Percentiles rank a stretch among this genome's conserved stretches.
Conservation (phyloP, 306 rosid genomes). For the Pterocarpus santalinus region DNA sequence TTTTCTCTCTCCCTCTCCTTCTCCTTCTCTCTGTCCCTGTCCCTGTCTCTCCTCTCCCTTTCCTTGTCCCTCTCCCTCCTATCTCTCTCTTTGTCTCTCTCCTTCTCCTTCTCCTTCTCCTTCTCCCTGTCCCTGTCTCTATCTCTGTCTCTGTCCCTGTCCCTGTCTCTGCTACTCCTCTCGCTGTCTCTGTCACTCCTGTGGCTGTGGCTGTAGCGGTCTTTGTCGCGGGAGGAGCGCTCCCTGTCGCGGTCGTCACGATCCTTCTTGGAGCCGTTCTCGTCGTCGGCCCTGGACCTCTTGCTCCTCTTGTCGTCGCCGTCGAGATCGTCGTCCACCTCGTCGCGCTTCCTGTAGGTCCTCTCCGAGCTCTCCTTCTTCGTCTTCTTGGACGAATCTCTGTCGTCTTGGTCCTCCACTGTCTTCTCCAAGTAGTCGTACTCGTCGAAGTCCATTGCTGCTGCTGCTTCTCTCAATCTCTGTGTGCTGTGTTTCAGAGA, state of each 20-base stretch:
- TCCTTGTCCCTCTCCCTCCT: conserved; percentile 43
- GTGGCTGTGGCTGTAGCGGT: conserved; percentile 14
- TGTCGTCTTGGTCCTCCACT: conserved; percentile 80
- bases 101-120: conserved; percentile 15
- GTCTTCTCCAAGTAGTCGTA: conserved; percentile 96
- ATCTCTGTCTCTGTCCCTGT: conserved; percentile 40
- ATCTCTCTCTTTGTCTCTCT: conserved; percentile 50
- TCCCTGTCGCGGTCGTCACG: conserved; percentile 63
- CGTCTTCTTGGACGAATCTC: conserved; percentile 58
- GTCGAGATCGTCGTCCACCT: conserved; percentile 57
- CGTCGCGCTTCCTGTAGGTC: conserved; percentile 81
- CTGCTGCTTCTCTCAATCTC: conserved; percentile 13
- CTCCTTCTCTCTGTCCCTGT: conserved; percentile 5
- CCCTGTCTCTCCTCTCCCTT: conserved; percentile 40
- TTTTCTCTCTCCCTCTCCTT: conserved; percentile 27
- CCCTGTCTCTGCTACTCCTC: conserved; percentile 34
- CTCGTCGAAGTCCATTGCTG: conserved; percentile 90
- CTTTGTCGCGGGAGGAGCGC: conserved; percentile 45
- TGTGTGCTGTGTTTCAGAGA: not conserved
- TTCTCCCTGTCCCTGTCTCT: conserved; percentile 22
- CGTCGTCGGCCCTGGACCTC: conserved; percentile 69
- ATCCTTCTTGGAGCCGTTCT: conserved; percentile 70
- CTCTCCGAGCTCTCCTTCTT: conserved; percentile 61
- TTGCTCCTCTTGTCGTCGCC: conserved; percentile 63
- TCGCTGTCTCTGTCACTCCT: conserved; percentile 38